These are phyloP conservation scores for Teunomyces barrocoloradensis DNA, from an alignment of 805 yeast species.

Conservation along the genomic window DNA sequence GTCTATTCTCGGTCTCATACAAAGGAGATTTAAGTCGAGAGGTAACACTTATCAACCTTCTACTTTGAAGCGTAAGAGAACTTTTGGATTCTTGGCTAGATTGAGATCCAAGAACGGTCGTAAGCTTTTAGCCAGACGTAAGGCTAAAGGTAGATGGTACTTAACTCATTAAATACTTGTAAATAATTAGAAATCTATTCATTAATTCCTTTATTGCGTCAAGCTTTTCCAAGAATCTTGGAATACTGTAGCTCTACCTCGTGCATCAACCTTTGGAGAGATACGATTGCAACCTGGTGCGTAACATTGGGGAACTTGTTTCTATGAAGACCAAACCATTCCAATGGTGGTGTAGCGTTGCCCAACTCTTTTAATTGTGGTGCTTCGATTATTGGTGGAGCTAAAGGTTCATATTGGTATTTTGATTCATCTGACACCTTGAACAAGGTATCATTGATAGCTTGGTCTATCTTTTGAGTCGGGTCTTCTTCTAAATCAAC, in stretches of 20 bases:
- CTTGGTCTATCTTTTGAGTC: conserved; percentile 31
- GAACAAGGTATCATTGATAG: conserved; percentile 35
- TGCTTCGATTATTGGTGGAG: conserved; percentile 79
- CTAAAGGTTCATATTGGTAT: conserved; percentile 60
- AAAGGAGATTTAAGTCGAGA: conserved; percentile 76
- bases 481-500: conserved; percentile 18
- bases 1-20: conserved; percentile 38
- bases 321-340: conserved; percentile 95
- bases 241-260: conserved; percentile 60
- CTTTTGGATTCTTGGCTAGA: conserved; percentile 85
- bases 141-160: conserved; percentile 91
- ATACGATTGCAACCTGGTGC: conserved; percentile 73
- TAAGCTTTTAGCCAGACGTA: conserved; percentile 73
- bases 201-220: neutral
- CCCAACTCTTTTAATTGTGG: conserved; percentile 91
- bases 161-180: conserved; percentile 58
- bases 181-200: neutral
- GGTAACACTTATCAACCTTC: conserved; percentile 96
- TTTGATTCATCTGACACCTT: conserved; percentile 37
- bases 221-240: conserved; percentile 46
- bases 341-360: conserved; percentile 96
- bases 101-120: conserved; percentile 72
- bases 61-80: conserved; percentile 84
- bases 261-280: conserved; percentile 69
- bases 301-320: conserved; percentile 81